Evolutionary conservation across 768 basidiomycete genomes (phyloP).

Genomic region (Auricularia cornea): DNA sequence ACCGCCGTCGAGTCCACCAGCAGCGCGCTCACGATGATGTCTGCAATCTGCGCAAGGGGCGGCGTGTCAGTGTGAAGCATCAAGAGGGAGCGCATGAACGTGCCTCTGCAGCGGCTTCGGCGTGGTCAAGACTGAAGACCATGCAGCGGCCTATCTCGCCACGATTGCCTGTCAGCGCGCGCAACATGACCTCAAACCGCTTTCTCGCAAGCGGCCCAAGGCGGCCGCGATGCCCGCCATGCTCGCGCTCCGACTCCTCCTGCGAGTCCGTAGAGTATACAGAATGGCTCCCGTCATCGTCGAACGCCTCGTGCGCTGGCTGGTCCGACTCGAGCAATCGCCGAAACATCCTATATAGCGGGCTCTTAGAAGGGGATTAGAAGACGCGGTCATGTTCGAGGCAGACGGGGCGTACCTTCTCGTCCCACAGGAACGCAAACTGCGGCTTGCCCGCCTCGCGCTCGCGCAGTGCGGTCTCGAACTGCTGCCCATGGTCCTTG

Average conservation of each 20-base stretch:
- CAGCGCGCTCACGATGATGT: constrained; percentile 83
- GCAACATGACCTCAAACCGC: constrained; percentile 85
- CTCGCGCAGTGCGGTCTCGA: constrained; percentile 64
- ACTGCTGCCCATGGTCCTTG: constrained; percentile 67
- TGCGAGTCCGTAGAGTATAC: constrained; percentile 89
- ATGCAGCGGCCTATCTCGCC: constrained; percentile 92
- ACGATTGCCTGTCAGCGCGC: constrained; percentile 74
- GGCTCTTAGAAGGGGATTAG: constrained; percentile 40
- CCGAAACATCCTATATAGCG: constrained; percentile 60
- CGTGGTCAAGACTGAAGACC: constrained; percentile 95
- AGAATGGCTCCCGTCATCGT: constrained; percentile 68
- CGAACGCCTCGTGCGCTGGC: constrained; percentile 57
- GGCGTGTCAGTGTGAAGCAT: constrained; percentile 1
- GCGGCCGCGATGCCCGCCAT: constrained; percentile 53
- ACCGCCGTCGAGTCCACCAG: constrained; percentile 89
- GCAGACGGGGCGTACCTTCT: constrained; percentile 32
- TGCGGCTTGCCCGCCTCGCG: constrained; percentile 76
- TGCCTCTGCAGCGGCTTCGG: constrained; percentile 92
- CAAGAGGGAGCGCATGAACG: constrained; percentile 5
- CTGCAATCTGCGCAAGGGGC: constrained; percentile 63
- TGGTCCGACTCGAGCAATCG: constrained; percentile 55
- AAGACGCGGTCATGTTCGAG: not conserved
- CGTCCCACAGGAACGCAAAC: constrained; percentile 60
- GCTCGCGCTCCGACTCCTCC: constrained; percentile 88
- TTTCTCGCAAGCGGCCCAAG: constrained; percentile 74